Conservation (phyloP, 2,329 filamentous ascomycete species). For the Xylaria arbuscula region DNA sequence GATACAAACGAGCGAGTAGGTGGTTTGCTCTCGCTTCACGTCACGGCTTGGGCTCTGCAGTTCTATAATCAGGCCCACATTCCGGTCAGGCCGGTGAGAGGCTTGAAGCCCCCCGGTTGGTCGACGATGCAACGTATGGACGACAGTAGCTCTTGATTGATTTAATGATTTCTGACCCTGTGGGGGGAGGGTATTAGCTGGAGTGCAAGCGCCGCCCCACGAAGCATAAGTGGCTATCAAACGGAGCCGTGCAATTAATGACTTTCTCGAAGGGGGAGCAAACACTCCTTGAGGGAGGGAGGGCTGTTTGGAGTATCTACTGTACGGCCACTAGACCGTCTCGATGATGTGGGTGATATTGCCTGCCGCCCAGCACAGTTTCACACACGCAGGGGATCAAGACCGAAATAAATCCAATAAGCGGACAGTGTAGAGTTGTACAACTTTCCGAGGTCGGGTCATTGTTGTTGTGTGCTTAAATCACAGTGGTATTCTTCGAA, state of each 20-base stretch:
- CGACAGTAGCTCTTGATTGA: not conserved
- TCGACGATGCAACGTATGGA: conserved; percentile 13
- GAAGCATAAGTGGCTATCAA: not conserved
- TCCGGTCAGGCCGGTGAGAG: conserved; percentile 22
- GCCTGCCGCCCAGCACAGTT: conserved; percentile 15
- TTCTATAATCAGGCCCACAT: conserved; percentile 10
- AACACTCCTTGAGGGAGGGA: not conserved
- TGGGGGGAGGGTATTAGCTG: not conserved
- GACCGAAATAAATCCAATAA: conserved; percentile 4
- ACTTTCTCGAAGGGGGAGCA: not conserved
- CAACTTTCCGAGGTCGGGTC: conserved; percentile 1
- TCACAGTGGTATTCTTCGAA: not conserved
- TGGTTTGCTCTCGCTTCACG: conserved; percentile 5
- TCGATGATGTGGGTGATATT: conserved; percentile 16
- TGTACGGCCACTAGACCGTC: not conserved
- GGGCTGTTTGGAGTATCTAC: not conserved
- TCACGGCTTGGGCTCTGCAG: conserved; percentile 1
- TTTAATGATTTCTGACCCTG: conserved; percentile 2
- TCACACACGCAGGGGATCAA: not conserved
- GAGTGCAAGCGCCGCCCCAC: conserved; percentile 4
- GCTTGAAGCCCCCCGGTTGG: conserved; percentile 8
- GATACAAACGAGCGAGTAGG: conserved; percentile 28
- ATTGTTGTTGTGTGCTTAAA: conserved; percentile 6
- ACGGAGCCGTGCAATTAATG: not conserved
- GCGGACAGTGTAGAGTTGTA: conserved; percentile 9